Evolutionary conservation across 768 basidiomycete species (phyloP).

Genomic region (Mycena kentingensis): DNA sequence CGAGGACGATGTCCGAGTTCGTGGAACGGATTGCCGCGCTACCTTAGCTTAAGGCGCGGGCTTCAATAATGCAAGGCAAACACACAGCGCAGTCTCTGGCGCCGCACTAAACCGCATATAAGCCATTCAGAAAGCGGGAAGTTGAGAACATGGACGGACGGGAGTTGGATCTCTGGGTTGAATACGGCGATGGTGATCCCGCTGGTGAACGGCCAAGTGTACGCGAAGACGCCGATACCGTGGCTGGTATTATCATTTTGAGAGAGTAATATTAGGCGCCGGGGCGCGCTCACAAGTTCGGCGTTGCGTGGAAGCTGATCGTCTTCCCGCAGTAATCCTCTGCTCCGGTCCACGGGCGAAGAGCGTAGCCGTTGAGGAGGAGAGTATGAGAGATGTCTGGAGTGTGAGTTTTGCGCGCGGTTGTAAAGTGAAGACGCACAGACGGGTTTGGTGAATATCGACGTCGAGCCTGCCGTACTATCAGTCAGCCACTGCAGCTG

Average conservation of each 20-base stretch:
- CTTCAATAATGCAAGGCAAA: neutral
- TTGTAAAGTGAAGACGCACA: neutral
- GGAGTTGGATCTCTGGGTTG: conserved; percentile 1
- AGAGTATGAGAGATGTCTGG: conserved; percentile 11
- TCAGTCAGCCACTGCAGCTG: neutral
- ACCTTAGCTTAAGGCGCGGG: neutral
- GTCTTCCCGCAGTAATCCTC: conserved; percentile 10
- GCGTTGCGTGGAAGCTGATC: neutral
- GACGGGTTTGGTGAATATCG: conserved; percentile 9
- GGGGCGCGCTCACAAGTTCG: conserved; percentile 1
- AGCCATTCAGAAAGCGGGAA: neutral
- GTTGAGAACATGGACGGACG: neutral
- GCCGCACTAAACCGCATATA: neutral
- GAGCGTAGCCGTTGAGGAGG: conserved; percentile 2
- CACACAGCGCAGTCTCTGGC: conserved; percentile 8
- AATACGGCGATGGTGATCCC: conserved; percentile 4
- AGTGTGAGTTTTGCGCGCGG: neutral
- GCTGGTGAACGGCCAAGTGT: conserved; percentile 1
- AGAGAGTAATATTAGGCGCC: neutral
- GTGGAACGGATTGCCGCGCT: neutral
- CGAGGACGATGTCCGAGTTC: conserved; percentile 1
- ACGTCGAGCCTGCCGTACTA: conserved; percentile 9
- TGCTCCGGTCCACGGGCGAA: neutral
- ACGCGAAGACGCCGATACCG: conserved; percentile 1
- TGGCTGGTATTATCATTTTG: neutral